Conservation (phyloP, 2,329 filamentous ascomycete genomes). For the Pseudogymnoascus sp. region DNA sequence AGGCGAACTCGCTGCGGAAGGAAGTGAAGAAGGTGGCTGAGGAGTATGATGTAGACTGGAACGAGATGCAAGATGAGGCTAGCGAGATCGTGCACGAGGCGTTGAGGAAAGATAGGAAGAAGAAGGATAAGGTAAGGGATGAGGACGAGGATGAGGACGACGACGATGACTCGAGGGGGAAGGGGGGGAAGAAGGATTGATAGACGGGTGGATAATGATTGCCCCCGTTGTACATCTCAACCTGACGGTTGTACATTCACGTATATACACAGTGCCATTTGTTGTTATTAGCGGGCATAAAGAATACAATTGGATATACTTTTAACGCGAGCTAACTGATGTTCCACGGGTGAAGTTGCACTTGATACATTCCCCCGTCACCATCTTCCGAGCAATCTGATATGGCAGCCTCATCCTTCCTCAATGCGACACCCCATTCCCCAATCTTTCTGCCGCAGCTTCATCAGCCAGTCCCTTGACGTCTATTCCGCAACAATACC, state of each 20-base stretch:
- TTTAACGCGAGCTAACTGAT: background rate
- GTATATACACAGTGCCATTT: background rate
- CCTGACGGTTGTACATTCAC: background rate
- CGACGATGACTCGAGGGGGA: slow-evolving; percentile 13
- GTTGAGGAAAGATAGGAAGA: slow-evolving; percentile 44
- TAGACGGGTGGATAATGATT: background rate
- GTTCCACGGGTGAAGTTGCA: background rate
- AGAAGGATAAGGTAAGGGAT: slow-evolving; percentile 30
- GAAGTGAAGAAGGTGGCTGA: slow-evolving; percentile 76
- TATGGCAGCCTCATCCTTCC: background rate
- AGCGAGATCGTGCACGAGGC: slow-evolving; percentile 56
- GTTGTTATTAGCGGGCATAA: slow-evolving; percentile 1
- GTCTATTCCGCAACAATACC: background rate
- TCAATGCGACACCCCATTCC: background rate
- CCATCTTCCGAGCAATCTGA: background rate
- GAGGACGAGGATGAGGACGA: slow-evolving; percentile 33
- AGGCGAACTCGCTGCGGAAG: slow-evolving; percentile 66
- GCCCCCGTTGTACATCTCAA: background rate
- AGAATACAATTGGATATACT: slow-evolving; percentile 9
- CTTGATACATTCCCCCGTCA: background rate
- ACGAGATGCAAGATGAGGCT: slow-evolving; percentile 67
- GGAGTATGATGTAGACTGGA: slow-evolving; percentile 88
- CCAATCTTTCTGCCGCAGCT: background rate
- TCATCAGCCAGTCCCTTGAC: background rate
- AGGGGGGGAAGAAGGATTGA: slow-evolving; percentile 15